These are phyloP conservation scores for Taphrina pruni DNA, from an alignment of 1,139 yeast genomes.

Conservation along the genomic window DNA sequence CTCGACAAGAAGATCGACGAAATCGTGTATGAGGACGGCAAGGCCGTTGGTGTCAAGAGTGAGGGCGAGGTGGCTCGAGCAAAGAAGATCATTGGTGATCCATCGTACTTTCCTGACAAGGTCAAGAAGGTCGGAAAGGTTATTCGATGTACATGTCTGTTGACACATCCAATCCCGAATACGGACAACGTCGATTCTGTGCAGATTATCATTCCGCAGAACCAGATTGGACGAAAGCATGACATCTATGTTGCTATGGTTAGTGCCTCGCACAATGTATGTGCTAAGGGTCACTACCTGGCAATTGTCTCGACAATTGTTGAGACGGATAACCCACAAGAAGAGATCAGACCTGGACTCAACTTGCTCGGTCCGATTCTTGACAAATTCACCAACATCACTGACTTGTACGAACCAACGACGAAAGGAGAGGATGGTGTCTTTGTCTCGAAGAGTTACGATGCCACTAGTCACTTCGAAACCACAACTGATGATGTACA, in stretches of 20 bases:
- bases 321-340: slow-evolving; percentile 91
- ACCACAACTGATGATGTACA: slow-evolving; percentile 95
- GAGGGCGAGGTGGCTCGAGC: slow-evolving; percentile 93
- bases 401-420: slow-evolving; percentile 86
- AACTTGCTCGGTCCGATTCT: slow-evolving; percentile 77
- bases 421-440: slow-evolving; percentile 84
- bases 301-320: slow-evolving; percentile 95
- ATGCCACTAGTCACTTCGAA: slow-evolving; percentile 94
- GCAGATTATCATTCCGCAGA: slow-evolving; percentile 94
- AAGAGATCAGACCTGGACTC: slow-evolving; percentile 93
- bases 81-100: slow-evolving; percentile 94
- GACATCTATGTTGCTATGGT: slow-evolving; percentile 89
- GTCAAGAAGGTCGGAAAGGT: slow-evolving; percentile 87
- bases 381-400: slow-evolving; percentile 92
- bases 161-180: slow-evolving; percentile 87
- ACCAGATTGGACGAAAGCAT: slow-evolving; percentile 89
- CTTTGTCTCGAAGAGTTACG: slow-evolving; percentile 84
- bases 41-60: slow-evolving; percentile 83
- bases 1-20: slow-evolving; percentile 95
- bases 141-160: slow-evolving; percentile 91
- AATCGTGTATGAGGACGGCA: slow-evolving; percentile 72
- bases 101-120: slow-evolving; percentile 93
- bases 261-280: slow-evolving; percentile 88
- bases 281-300: slow-evolving; percentile 85
- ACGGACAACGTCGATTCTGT: slow-evolving; percentile 85